phyloP scores from a whole-genome alignment of 306 rosid genomes.

The Calophaca sinica region DNA sequence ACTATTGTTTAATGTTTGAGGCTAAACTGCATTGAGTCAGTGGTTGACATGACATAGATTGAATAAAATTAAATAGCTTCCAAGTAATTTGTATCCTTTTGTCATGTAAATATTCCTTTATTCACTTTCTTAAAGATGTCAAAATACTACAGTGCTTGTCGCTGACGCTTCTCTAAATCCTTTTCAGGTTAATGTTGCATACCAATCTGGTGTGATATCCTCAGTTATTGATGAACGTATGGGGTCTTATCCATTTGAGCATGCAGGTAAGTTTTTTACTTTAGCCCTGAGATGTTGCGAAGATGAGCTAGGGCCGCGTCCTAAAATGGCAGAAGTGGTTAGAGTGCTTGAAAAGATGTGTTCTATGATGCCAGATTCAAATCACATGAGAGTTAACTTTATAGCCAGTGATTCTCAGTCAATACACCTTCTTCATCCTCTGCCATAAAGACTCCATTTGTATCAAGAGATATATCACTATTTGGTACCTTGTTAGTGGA shows the following conservation, averaged over 20 bases:
- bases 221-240: slow-evolving; percentile 72
- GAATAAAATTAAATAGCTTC: neutral
- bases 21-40: too few species aligned
- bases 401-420: slow-evolving; percentile 36
- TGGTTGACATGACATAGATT: too few species aligned
- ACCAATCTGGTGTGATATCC: slow-evolving; percentile 67
- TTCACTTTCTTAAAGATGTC: slow-evolving; percentile 37
- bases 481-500: slow-evolving; percentile 81
- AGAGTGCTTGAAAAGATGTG: slow-evolving; percentile 81
- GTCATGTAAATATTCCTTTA: too few species aligned
- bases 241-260: slow-evolving; percentile 87
- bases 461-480: slow-evolving; percentile 67
- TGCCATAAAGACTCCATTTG: slow-evolving; percentile 55
- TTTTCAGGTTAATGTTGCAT: slow-evolving; percentile 67
- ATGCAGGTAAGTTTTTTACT: slow-evolving; percentile 65
- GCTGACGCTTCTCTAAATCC: neutral
- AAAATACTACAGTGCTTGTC: neutral
- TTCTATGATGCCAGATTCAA: slow-evolving; percentile 68
- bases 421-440: slow-evolving; percentile 66
- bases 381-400: slow-evolving; percentile 47
- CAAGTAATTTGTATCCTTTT: too few species aligned
- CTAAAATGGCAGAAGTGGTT: slow-evolving; percentile 83
- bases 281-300: slow-evolving; percentile 79
- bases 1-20: too few species aligned
- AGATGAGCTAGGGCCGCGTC: slow-evolving; percentile 79